Evolutionary conservation across 202 grass and related monocot genomes (phyloP).

Genomic region (Cymbopogon flexuosus): DNA sequence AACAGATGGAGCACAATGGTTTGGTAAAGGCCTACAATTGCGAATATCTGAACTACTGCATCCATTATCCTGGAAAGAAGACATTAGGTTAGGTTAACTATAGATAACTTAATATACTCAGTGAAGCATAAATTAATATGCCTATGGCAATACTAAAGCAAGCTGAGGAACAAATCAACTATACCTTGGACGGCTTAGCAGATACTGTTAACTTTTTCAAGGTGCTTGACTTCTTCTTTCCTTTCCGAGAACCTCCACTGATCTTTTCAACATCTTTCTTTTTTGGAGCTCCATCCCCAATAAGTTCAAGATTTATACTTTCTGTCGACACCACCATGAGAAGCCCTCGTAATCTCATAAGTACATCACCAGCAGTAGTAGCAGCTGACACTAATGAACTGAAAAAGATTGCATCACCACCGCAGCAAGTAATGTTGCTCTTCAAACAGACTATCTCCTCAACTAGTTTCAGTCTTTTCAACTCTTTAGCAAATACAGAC

Average conservation of each 20-base stretch:
- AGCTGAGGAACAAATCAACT: slow-evolving; percentile 4
- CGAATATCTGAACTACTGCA: slow-evolving; percentile 34
- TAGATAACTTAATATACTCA: slow-evolving; percentile 4
- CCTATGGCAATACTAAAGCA: slow-evolving; percentile 20
- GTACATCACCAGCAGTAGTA: slow-evolving; percentile 55
- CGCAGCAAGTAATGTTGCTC: slow-evolving; percentile 41
- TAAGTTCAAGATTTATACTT: slow-evolving; percentile 85
- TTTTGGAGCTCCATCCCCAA: slow-evolving; percentile 54
- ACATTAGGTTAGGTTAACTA: neutral
- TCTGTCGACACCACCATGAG: slow-evolving; percentile 70
- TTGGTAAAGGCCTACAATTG: slow-evolving; percentile 34
- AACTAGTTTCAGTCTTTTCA: slow-evolving; percentile 57
- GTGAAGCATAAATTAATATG: slow-evolving; percentile 15
- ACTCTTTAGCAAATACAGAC: slow-evolving; percentile 42
- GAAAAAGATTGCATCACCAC: slow-evolving; percentile 61
- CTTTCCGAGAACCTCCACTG: slow-evolving; percentile 58
- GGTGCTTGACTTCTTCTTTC: slow-evolving; percentile 73
- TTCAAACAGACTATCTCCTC: slow-evolving; percentile 63
- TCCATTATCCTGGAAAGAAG: slow-evolving; percentile 52
- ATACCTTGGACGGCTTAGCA: slow-evolving; percentile 60
- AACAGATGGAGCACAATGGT: slow-evolving; percentile 34
- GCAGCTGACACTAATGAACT: slow-evolving; percentile 68
- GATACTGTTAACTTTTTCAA: slow-evolving; percentile 48
- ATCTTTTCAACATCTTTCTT: slow-evolving; percentile 44
- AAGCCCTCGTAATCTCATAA: slow-evolving; percentile 58